Percentiles rank a stretch among this genome's conserved stretches.
Evolutionary conservation across 164 flowering plant genomes (phyloP).

Genomic region (Sextonia rubra): DNA sequence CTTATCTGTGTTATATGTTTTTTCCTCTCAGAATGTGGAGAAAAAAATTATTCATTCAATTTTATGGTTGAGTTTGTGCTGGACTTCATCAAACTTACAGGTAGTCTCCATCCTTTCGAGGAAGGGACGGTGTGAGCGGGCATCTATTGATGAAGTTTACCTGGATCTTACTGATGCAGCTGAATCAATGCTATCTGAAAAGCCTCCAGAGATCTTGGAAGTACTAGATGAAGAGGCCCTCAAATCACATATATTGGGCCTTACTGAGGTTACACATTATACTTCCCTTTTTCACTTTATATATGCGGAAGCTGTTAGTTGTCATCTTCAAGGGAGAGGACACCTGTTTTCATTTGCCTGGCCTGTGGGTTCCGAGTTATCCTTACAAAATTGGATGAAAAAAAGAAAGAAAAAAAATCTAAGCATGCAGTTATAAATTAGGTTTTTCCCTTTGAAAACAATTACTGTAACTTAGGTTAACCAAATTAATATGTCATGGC

Average conservation of each 20-base stretch:
- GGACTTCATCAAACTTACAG: conserved; percentile 28
- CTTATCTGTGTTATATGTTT: not conserved
- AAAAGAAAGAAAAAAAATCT: no score
- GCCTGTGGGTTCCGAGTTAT: not conserved
- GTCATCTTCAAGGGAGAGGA: not conserved
- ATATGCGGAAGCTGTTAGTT: not conserved
- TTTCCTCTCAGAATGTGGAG: not conserved
- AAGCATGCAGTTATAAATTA: no score
- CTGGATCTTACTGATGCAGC: conserved; percentile 94
- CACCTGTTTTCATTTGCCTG: not conserved
- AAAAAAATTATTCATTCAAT: not conserved
- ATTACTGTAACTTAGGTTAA: no score
- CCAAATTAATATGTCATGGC: no score
- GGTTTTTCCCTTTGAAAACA: no score
- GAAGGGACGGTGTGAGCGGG: conserved; percentile 92
- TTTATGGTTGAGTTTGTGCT: conserved; percentile 2
- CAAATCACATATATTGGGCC: conserved; percentile 82
- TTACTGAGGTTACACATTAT: conserved; percentile 39
- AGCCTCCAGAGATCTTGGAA: conserved; percentile 66
- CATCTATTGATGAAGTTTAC: conserved; percentile 97
- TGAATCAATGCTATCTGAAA: conserved; percentile 64
- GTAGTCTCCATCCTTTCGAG: conserved; percentile 82
- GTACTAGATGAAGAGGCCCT: conserved; percentile 60
- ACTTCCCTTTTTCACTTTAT: not conserved
- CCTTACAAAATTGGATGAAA: not conserved